Conservation (phyloP, 208 protist genomes). For the Plasmodiophora brassicae region DNA sequence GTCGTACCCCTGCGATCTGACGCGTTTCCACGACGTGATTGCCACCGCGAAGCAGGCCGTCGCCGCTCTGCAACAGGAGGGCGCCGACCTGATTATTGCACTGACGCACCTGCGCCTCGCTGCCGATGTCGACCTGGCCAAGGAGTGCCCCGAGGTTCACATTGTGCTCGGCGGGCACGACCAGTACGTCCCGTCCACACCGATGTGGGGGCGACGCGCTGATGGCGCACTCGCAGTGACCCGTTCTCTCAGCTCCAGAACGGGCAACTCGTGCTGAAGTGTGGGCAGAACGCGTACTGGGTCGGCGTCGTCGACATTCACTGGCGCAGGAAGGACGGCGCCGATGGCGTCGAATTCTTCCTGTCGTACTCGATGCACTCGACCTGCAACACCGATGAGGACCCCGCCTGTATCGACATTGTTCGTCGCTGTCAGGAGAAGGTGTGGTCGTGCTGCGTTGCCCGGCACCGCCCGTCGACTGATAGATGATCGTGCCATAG, state of each 20-base stretch:
- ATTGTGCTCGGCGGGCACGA: background rate
- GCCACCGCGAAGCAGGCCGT: background rate
- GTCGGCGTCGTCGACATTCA: background rate
- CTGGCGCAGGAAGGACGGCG: background rate
- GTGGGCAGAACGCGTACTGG: slow-evolving; percentile 17
- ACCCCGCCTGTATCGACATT: background rate
- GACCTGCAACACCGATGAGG: background rate
- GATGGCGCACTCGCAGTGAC: background rate
- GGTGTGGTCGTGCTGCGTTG: too few relatives aligned
- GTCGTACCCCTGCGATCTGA: background rate
- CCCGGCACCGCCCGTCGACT: too few relatives aligned
- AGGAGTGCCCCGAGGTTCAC: background rate
- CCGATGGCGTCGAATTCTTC: background rate
- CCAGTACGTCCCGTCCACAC: background rate
- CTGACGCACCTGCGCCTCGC: background rate
- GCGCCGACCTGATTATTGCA: background rate
- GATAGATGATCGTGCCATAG: too few relatives aligned
- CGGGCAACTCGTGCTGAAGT: background rate
- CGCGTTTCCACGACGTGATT: background rate
- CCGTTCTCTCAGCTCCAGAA: background rate
- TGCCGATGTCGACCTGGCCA: background rate
- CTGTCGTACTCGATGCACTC: background rate
- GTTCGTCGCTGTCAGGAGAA: background rate
- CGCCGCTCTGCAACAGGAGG: background rate
- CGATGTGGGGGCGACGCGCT: too few relatives aligned